Evolutionary conservation across 2,329 filamentous ascomycete species (phyloP).

Genomic region (Ophiostoma perfectum): DNA sequence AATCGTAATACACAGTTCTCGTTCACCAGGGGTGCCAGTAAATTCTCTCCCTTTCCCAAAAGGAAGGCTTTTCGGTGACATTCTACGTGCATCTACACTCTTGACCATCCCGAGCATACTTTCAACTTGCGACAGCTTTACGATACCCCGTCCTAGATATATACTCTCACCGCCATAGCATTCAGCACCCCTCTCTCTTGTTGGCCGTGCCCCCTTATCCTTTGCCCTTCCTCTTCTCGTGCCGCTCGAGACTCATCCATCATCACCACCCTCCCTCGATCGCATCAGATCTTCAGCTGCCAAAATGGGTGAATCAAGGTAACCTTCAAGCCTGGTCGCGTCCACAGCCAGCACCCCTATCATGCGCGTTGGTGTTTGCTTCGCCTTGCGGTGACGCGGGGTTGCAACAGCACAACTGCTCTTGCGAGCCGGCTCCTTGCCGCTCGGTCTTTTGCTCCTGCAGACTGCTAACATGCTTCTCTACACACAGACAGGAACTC

Average conservation of each 20-base stretch:
- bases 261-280: neutral
- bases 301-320: conserved; percentile 28
- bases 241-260: neutral
- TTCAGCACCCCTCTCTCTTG: neutral
- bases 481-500: conserved; percentile 73
- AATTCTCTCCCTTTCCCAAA: conserved; percentile 11
- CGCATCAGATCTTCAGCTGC: conserved; percentile 13
- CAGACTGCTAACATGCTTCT: conserved; percentile 7
- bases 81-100: conserved; percentile 9
- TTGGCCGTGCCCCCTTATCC: conserved; percentile 2
- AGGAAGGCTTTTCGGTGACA: conserved; percentile 8
- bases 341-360: neutral
- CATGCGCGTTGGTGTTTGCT: neutral
- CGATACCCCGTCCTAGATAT: conserved; percentile 8
- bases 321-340: neutral
- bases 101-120: conserved; percentile 4
- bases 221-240: neutral
- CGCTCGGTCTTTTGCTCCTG: neutral
- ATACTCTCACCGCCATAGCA: conserved; percentile 3
- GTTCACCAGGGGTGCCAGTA: conserved; percentile 10
- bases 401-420: neutral
- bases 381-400: neutral
- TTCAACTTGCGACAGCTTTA: conserved; percentile 5
- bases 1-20: conserved; percentile 3
- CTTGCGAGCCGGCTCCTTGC: neutral